Percentiles rank a stretch among this genome's conserved stretches.
phyloP scores from a whole-genome alignment of 1,284 basidiomycete genomes.

The Volvariella volvacea region DNA sequence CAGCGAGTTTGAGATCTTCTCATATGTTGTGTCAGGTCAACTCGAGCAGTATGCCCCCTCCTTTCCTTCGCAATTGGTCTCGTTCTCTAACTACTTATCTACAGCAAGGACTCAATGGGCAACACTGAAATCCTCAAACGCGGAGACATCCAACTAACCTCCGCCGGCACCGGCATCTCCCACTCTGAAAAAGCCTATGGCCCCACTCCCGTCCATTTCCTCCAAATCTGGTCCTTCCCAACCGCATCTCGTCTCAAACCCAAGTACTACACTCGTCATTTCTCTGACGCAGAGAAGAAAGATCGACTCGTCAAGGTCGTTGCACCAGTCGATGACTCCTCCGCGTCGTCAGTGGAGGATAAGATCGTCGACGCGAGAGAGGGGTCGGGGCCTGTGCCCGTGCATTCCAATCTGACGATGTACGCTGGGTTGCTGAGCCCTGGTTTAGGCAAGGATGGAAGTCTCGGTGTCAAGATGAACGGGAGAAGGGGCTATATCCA shows the following conservation, averaged over 20 bases:
- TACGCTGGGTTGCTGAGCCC: constrained; percentile 64
- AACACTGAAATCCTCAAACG: constrained; percentile 84
- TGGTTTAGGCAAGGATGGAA: constrained; percentile 35
- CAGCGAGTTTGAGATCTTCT: constrained; percentile 88
- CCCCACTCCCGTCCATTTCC: constrained; percentile 64
- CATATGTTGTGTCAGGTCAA: constrained; percentile 74
- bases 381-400: constrained; percentile 65
- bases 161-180: constrained; percentile 80
- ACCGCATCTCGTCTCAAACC: constrained; percentile 51
- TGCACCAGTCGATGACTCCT: constrained; percentile 57
- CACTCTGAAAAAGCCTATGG: constrained; percentile 76
- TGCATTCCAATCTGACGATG: constrained; percentile 54
- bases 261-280: constrained; percentile 82
- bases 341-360: too few species aligned
- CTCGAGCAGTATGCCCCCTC: constrained; percentile 60
- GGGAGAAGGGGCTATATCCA: constrained; percentile 60
- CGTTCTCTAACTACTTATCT: neutral
- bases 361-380: constrained; percentile 55
- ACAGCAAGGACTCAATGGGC: constrained; percentile 80
- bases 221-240: constrained; percentile 85
- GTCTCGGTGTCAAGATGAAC: constrained; percentile 35
- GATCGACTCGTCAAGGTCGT: constrained; percentile 66
- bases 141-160: constrained; percentile 88
- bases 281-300: constrained; percentile 75
- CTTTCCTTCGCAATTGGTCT: too few species aligned